Percentiles rank a stretch among this genome's conserved stretches.
Evolutionary conservation across 225 moss, liverwort and hornwort species (phyloP).

Genomic region (Physcomitrium patens): DNA sequence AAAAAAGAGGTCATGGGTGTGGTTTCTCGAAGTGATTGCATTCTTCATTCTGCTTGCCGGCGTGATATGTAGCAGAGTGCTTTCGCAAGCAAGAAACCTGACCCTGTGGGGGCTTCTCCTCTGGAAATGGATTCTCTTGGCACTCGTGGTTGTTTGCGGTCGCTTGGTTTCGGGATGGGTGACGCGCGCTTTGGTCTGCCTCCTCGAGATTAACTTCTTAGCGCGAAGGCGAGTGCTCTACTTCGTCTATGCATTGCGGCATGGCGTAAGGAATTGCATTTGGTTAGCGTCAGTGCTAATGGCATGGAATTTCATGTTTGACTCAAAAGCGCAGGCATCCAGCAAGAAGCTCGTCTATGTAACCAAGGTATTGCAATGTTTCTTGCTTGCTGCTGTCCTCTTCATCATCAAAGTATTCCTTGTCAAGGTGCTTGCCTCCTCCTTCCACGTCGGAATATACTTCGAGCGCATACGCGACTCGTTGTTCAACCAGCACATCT

Average conservation of each 20-base stretch:
- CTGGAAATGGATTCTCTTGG: constrained; percentile 83
- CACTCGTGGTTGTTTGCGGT: constrained; percentile 78
- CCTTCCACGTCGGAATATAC: constrained; percentile 85
- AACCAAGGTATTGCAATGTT: constrained; percentile 78
- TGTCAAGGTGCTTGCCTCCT: constrained; percentile 86
- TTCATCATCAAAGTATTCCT: constrained; percentile 74
- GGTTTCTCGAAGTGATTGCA: constrained; percentile 53
- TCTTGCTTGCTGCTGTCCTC: constrained; percentile 66
- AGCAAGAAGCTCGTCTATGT: constrained; percentile 65
- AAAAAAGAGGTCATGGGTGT: constrained; percentile 46
- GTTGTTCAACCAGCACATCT: constrained; percentile 83
- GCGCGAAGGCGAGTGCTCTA: constrained; percentile 84
- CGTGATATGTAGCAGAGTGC: constrained; percentile 43
- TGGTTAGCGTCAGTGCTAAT: constrained; percentile 88
- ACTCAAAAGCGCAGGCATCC: constrained; percentile 58
- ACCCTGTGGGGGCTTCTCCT: constrained; percentile 59
- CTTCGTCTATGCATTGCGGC: constrained; percentile 84
- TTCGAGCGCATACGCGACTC: constrained; percentile 96
- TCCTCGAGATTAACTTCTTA: constrained; percentile 82
- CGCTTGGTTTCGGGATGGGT: constrained; percentile 82
- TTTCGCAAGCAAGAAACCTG: constrained; percentile 31
- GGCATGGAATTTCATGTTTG: constrained; percentile 88
- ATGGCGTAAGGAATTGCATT: constrained; percentile 78
- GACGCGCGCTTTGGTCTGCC: constrained; percentile 59
- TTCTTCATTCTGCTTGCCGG: constrained; percentile 56